These are phyloP conservation scores for Lachnellula willkommii DNA, from an alignment of 2,329 filamentous ascomycete species.

Conservation along the genomic window DNA sequence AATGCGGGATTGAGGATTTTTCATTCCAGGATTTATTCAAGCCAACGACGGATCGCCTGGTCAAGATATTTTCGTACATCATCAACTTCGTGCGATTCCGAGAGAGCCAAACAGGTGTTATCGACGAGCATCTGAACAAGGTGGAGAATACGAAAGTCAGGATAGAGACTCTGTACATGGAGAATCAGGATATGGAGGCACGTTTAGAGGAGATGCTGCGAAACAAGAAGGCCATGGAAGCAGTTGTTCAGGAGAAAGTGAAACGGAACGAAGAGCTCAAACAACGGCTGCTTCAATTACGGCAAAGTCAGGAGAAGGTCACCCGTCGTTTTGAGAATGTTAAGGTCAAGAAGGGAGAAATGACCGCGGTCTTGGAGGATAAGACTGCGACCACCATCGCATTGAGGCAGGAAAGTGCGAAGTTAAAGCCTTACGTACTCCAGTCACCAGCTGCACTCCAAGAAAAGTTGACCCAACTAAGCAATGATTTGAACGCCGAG, in stretches of 20 bases:
- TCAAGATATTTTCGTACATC: conserved; percentile 94
- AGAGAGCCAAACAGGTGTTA: conserved; percentile 81
- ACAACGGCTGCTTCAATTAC: conserved; percentile 71
- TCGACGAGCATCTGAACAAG: conserved; percentile 92
- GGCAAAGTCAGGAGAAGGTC: conserved; percentile 76
- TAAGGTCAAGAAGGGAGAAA: conserved; percentile 70
- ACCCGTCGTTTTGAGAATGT: conserved; percentile 76
- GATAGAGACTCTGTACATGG: conserved; percentile 78
- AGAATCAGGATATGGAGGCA: conserved; percentile 82
- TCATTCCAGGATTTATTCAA: conserved; percentile 87
- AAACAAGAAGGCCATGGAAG: conserved; percentile 75
- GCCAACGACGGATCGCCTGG: conserved; percentile 81
- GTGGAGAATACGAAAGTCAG: conserved; percentile 78
- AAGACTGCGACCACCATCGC: conserved; percentile 65
- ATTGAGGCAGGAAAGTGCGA: conserved; percentile 77
- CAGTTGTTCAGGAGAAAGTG: conserved; percentile 76
- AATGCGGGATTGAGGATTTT: conserved; percentile 91
- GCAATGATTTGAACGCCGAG: conserved; percentile 69
- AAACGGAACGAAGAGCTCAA: conserved; percentile 84
- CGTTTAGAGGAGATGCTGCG: conserved; percentile 75
- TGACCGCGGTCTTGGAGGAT: conserved; percentile 67
- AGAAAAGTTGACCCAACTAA: conserved; percentile 73
- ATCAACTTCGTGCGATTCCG: conserved; percentile 99
- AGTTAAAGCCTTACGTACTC: conserved; percentile 84
- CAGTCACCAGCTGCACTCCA: conserved; percentile 84